Conservation (phyloP, 2,329 filamentous ascomycete genomes). For the Balansia obtecta region DNA sequence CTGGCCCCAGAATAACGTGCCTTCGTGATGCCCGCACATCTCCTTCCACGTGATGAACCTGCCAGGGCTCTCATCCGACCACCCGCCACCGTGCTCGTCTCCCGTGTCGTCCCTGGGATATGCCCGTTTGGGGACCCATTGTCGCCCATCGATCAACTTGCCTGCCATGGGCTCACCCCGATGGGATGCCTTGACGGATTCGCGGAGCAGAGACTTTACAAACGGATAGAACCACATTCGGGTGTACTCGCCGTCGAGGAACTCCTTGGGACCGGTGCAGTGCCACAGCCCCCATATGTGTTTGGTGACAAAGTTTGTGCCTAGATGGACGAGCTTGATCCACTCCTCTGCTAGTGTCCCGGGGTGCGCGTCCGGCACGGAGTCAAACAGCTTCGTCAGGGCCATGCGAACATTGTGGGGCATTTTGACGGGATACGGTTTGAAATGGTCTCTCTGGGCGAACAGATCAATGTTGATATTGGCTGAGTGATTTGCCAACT, state of each 20-base stretch:
- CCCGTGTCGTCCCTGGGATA: slow-evolving; percentile 7
- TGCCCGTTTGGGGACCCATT: slow-evolving; percentile 14
- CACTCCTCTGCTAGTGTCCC: slow-evolving; percentile 17
- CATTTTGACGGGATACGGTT: slow-evolving; percentile 19
- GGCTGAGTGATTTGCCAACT: slow-evolving; percentile 13
- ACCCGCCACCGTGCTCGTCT: slow-evolving; percentile 14
- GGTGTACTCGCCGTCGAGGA: slow-evolving; percentile 19
- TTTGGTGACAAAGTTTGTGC: slow-evolving; percentile 24
- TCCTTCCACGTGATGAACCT: slow-evolving; percentile 16
- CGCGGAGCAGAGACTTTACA: slow-evolving; percentile 17
- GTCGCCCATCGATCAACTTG: slow-evolving; percentile 18
- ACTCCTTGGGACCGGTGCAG: slow-evolving; percentile 25
- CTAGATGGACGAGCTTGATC: slow-evolving; percentile 20
- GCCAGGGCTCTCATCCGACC: slow-evolving; percentile 11
- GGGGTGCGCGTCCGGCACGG: slow-evolving; percentile 15
- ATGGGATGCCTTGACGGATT: slow-evolving; percentile 14
- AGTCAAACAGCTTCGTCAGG: slow-evolving; percentile 19
- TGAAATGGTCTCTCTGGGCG: slow-evolving; percentile 14
- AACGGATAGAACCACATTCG: slow-evolving; percentile 27
- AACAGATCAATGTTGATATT: slow-evolving; percentile 14
- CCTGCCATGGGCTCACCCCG: slow-evolving; percentile 13
- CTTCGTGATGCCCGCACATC: slow-evolving; percentile 15
- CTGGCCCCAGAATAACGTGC: slow-evolving; percentile 14
- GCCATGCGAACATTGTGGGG: slow-evolving; percentile 17
- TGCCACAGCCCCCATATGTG: slow-evolving; percentile 25